These are phyloP conservation scores for Pseudevernia furfuracea DNA, from an alignment of 495 filamentous ascomycete genomes.

Conservation along the genomic window DNA sequence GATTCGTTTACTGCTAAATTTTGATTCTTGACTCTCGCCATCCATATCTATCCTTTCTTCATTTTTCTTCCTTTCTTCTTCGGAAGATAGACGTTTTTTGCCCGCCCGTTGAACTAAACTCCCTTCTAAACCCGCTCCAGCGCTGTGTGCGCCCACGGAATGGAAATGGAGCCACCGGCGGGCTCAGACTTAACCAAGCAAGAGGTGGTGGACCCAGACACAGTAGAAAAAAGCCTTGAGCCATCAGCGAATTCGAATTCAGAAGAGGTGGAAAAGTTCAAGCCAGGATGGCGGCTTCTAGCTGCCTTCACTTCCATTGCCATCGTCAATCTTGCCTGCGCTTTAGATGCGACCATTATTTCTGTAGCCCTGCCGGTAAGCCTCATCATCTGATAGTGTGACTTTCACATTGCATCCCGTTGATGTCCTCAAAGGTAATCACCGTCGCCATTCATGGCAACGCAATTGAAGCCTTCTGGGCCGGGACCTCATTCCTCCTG, in stretches of 20 bases:
- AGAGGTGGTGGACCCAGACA: neutral
- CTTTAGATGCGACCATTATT: constrained; percentile 52
- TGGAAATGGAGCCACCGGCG: neutral
- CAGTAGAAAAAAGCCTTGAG: neutral
- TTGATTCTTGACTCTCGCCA: no score
- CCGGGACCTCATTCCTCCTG: constrained; percentile 50
- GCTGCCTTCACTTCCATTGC: constrained; percentile 40
- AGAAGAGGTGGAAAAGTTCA: constrained; percentile 25
- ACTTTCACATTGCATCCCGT: neutral
- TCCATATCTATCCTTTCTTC: no score
- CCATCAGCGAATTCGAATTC: neutral
- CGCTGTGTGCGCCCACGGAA: neutral
- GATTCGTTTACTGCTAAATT: no score
- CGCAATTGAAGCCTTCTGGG: constrained; percentile 47
- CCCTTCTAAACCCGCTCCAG: no score
- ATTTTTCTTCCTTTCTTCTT: neutral
- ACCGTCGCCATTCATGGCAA: constrained; percentile 11
- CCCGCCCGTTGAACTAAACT: neutral
- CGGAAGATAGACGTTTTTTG: neutral
- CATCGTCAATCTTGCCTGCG: constrained; percentile 45
- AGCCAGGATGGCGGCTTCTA: constrained; percentile 33
- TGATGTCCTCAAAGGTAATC: constrained; percentile 1
- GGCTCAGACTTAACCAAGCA: neutral
- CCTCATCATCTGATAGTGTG: neutral
- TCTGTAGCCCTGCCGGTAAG: constrained; percentile 50